Evolutionary conservation across 164 flowering plant genomes (phyloP).

Genomic region (Nymphaea thermarum): DNA sequence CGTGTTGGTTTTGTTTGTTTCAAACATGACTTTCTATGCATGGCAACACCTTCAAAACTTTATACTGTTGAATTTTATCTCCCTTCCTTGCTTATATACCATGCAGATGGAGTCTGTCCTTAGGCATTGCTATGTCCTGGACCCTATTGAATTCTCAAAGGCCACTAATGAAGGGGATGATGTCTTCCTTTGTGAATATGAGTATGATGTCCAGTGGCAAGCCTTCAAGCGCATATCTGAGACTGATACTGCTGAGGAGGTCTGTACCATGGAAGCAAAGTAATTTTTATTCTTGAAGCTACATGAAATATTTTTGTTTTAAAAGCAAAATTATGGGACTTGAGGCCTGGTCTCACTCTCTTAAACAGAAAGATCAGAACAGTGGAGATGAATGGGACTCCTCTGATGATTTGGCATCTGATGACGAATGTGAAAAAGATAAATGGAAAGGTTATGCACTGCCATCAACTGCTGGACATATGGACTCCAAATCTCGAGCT

Average conservation of each 20-base stretch:
- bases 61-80: no score
- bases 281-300: not conserved
- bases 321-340: slow-evolving; percentile 1
- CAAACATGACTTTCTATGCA: no score
- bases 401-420: slow-evolving; percentile 35
- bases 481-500: not conserved
- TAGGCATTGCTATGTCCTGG: slow-evolving; percentile 68
- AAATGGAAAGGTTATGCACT: slow-evolving; percentile 31
- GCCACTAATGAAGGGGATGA: slow-evolving; percentile 88
- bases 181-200: slow-evolving; percentile 83
- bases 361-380: slow-evolving; percentile 23
- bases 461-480: slow-evolving; percentile 5
- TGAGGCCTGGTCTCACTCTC: slow-evolving; percentile 2
- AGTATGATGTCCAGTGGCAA: slow-evolving; percentile 83
- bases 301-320: not conserved
- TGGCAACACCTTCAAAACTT: no score
- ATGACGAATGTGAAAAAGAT: slow-evolving; percentile 46
- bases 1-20: no score
- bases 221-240: slow-evolving; percentile 88
- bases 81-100: no score
- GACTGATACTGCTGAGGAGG: slow-evolving; percentile 37
- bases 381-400: slow-evolving; percentile 68
- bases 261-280: not conserved
- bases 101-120: slow-evolving; percentile 74
- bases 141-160: slow-evolving; percentile 60